Percentiles rank a stretch among this genome's conserved stretches.
Evolutionary conservation across 2,329 filamentous ascomycete genomes (phyloP).

Genomic region (Diaporthe helianthi): DNA sequence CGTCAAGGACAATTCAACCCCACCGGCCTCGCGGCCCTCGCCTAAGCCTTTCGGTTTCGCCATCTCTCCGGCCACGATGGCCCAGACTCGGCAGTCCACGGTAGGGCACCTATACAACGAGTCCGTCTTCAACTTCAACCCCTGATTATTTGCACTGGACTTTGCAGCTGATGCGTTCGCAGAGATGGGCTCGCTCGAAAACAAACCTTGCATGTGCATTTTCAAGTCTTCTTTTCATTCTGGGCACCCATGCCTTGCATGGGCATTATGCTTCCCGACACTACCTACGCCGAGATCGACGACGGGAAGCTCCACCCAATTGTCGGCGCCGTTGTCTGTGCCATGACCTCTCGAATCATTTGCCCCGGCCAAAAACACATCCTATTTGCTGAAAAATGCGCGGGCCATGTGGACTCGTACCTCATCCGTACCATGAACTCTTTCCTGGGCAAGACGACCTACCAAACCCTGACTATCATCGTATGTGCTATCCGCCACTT

Average conservation of each 20-base stretch:
- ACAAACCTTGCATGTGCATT: slow-evolving; percentile 47
- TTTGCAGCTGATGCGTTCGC: neutral
- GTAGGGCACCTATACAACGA: slow-evolving; percentile 9
- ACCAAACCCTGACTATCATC: slow-evolving; percentile 41
- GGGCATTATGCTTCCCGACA: slow-evolving; percentile 48
- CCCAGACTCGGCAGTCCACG: slow-evolving; percentile 13
- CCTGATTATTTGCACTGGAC: neutral
- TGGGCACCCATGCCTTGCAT: slow-evolving; percentile 49
- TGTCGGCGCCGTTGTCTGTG: slow-evolving; percentile 48
- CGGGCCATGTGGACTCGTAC: slow-evolving; percentile 48
- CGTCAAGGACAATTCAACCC: slow-evolving; percentile 7
- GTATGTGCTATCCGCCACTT: slow-evolving; percentile 48
- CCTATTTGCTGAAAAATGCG: slow-evolving; percentile 48
- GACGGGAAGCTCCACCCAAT: slow-evolving; percentile 46
- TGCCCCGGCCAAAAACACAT: slow-evolving; percentile 43
- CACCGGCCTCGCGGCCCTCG: slow-evolving; percentile 4
- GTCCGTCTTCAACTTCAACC: slow-evolving; percentile 17
- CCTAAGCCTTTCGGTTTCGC: slow-evolving; percentile 9
- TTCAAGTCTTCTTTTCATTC: slow-evolving; percentile 49
- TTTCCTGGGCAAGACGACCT: slow-evolving; percentile 43
- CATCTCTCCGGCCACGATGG: slow-evolving; percentile 19
- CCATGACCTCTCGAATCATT: slow-evolving; percentile 47
- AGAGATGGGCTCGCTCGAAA: slow-evolving; percentile 45
- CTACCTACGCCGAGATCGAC: slow-evolving; percentile 46
- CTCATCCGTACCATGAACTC: slow-evolving; percentile 50